Percentiles rank a stretch among this genome's conserved stretches.
These are phyloP conservation scores for Arabidopsis lyrata DNA, from an alignment of 441 rosid genomes.

Conservation along the genomic window DNA sequence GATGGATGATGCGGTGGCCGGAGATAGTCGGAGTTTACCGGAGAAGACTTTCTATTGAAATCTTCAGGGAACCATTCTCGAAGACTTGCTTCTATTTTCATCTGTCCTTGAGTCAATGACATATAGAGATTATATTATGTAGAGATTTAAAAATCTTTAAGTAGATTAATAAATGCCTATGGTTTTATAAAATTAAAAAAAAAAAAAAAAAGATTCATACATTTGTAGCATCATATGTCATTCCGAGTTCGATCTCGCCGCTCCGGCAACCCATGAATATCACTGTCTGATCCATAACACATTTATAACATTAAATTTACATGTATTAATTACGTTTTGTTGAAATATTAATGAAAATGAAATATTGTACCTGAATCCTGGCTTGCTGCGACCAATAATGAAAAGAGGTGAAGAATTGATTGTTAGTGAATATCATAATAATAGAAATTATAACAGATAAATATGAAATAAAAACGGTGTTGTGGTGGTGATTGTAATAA, in stretches of 20 bases:
- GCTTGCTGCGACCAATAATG: conserved; percentile 68
- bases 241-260: conserved; percentile 91
- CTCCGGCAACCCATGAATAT: conserved; percentile 81
- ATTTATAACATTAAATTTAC: background rate
- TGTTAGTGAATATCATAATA: background rate
- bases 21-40: conserved; percentile 45
- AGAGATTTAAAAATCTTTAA: background rate
- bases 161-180: background rate
- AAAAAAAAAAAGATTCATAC: conserved; percentile 44
- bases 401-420: conserved; percentile 18
- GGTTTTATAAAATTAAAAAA: background rate
- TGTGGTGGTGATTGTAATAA: background rate
- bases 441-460: background rate
- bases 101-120: conserved; percentile 47
- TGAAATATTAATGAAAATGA: background rate
- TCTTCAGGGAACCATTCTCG: conserved; percentile 60
- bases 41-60: conserved; percentile 50
- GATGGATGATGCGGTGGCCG: conserved; percentile 44
- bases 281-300: conserved; percentile 55
- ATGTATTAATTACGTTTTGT: conserved; percentile 9
- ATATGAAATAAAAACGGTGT: background rate
- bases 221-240: conserved; percentile 49
- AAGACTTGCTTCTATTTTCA: conserved; percentile 61
- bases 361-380: conserved; percentile 67
- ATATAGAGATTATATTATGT: background rate